Conservation (phyloP, 129 eudicot genomes). For the Saussurea involucrata region DNA sequence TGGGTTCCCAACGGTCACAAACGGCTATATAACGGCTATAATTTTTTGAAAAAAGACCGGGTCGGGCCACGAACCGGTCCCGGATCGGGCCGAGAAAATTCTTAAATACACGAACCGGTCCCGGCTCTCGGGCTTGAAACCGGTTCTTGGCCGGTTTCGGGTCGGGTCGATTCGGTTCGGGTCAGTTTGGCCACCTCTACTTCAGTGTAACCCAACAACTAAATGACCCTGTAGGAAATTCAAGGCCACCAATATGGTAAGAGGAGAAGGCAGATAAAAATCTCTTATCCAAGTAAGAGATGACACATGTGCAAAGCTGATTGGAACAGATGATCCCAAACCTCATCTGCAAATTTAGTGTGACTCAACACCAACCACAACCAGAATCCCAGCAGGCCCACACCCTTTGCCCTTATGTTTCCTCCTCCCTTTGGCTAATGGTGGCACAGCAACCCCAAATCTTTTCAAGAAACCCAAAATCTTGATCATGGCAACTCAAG, state of each 20-base stretch:
- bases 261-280: slow-evolving; percentile 20
- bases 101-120: no score
- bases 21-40: no score
- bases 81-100: no score
- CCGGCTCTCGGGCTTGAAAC: no score
- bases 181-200: no score
- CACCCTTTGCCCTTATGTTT: slow-evolving; percentile 37
- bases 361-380: slow-evolving; percentile 58
- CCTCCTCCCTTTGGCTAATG: slow-evolving; percentile 11
- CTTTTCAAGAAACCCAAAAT: slow-evolving; percentile 10
- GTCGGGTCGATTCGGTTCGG: no score
- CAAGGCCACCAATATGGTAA: slow-evolving; percentile 10
- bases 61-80: no score
- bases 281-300: slow-evolving; percentile 54
- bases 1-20: no score
- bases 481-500: slow-evolving; percentile 71
- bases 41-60: no score
- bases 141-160: no score
- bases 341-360: slow-evolving; percentile 43
- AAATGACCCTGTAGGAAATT: neutral
- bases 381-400: slow-evolving; percentile 40
- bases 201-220: neutral
- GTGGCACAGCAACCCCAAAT: slow-evolving; percentile 6
- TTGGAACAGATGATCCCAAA: slow-evolving; percentile 59
- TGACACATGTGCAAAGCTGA: slow-evolving; percentile 58